phyloP scores from a whole-genome alignment of 2,329 filamentous ascomycete genomes.

The Monosporascus sp. region DNA sequence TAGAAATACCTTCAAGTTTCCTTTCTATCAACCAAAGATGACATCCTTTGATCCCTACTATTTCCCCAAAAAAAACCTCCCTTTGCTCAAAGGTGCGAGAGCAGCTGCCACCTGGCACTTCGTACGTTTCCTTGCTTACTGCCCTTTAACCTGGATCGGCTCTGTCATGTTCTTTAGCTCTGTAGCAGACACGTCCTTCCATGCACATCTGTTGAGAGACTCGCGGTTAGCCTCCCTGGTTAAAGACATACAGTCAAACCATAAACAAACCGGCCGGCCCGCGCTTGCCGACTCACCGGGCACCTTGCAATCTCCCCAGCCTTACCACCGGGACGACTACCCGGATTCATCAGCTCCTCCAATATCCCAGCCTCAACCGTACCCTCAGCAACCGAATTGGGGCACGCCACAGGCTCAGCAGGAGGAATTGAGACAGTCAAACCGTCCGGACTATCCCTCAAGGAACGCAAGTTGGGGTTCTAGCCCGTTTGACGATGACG shows the following conservation, averaged over 20 bases:
- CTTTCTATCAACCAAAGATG: conserved; percentile 32
- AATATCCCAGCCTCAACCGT: background rate
- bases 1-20: conserved; percentile 33
- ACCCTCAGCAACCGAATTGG: background rate
- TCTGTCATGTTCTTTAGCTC: conserved; percentile 25
- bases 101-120: conserved; percentile 31
- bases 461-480: conserved; percentile 9
- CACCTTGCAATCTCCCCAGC: background rate
- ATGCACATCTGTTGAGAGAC: conserved; percentile 20
- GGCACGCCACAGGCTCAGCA: background rate
- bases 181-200: conserved; percentile 18
- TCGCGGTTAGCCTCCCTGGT: conserved; percentile 18
- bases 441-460: conserved; percentile 1
- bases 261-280: conserved; percentile 7
- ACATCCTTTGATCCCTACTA: conserved; percentile 23
- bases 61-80: conserved; percentile 22
- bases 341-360: conserved; percentile 1
- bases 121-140: conserved; percentile 31
- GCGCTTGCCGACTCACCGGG: conserved; percentile 7
- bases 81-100: conserved; percentile 19
- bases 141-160: conserved; percentile 17
- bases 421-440: conserved; percentile 1
- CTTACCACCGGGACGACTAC: background rate
- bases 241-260: conserved; percentile 12
- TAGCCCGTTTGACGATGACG: conserved; percentile 22